A percentile compares a stretch with the other conserved stretches of the same genome.
Evolutionary conservation across 345 rosid species (phyloP).

Genomic region (Lepidium aucheri): DNA sequence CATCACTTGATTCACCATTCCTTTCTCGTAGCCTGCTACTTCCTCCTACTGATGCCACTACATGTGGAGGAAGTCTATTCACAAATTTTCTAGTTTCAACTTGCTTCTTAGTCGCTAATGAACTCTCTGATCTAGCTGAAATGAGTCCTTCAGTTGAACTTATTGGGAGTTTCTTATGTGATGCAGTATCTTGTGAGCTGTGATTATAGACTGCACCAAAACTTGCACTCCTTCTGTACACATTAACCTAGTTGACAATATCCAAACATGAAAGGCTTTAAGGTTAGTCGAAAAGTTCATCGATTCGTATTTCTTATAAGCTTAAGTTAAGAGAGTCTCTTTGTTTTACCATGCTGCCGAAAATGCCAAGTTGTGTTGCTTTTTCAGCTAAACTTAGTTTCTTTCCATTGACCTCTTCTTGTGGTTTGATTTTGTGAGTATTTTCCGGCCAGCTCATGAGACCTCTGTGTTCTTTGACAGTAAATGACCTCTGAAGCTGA

Average conservation of each 20-base stretch:
- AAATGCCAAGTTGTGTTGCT: conserved; percentile 76
- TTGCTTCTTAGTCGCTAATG: conserved; percentile 29
- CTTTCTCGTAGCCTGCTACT: background rate
- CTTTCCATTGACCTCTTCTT: conserved; percentile 21
- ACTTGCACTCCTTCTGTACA: conserved; percentile 29
- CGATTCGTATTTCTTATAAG: background rate
- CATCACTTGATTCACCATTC: conserved; percentile 44
- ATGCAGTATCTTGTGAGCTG: conserved; percentile 37
- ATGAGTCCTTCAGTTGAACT: conserved; percentile 21
- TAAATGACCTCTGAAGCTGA: conserved; percentile 40
- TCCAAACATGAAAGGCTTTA: background rate
- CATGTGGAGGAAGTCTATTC: background rate
- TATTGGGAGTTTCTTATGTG: conserved; percentile 32
- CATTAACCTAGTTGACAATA: conserved; percentile 39
- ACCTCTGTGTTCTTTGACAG: conserved; percentile 34
- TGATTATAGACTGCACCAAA: conserved; percentile 24
- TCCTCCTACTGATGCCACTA: background rate
- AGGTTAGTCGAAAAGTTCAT: background rate
- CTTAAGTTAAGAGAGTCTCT: background rate
- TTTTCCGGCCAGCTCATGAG: conserved; percentile 79
- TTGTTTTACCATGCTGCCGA: conserved; percentile 67
- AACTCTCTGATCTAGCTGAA: conserved; percentile 54
- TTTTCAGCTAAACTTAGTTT: conserved; percentile 50
- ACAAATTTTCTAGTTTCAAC: conserved; percentile 14
- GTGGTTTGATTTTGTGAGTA: conserved; percentile 29